phyloP scores from a whole-genome alignment of 305 asterid species.

The Fraxinus greggii region DNA sequence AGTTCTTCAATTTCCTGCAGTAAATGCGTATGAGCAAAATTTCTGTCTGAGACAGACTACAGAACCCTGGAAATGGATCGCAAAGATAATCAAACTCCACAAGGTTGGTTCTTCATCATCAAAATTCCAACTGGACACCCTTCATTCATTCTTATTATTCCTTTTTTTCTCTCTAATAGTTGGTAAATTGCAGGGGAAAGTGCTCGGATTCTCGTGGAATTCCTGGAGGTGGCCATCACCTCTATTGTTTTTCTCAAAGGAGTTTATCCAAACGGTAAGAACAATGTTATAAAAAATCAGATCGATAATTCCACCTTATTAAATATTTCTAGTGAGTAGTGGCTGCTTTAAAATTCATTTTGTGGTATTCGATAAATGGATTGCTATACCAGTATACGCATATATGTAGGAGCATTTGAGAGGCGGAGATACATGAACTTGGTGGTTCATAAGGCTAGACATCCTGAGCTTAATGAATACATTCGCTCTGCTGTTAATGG shows the following conservation, averaged over 20 bases:
- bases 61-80: constrained; percentile 44
- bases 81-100: constrained; percentile 55
- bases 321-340: neutral
- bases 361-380: neutral
- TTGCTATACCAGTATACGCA: neutral
- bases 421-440: constrained; percentile 85
- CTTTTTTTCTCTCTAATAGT: neutral
- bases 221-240: constrained; percentile 83
- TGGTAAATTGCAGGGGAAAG: constrained; percentile 48
- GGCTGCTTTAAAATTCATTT: neutral
- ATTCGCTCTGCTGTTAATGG: constrained; percentile 68
- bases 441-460: constrained; percentile 81
- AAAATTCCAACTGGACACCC: neutral
- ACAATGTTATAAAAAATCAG: neutral
- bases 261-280: constrained; percentile 72
- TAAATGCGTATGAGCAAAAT: neutral
- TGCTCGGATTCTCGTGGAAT: constrained; percentile 66
- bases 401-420: constrained; percentile 71
- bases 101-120: constrained; percentile 36
- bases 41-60: neutral
- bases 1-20: constrained; percentile 7
- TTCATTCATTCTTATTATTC: neutral
- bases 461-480: constrained; percentile 73
- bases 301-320: neutral
- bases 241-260: constrained; percentile 85